Percentiles rank a stretch among this genome's conserved stretches.
Evolutionary conservation across 2,329 filamentous ascomycete species (phyloP).

Genomic region (Fusarium secorum): DNA sequence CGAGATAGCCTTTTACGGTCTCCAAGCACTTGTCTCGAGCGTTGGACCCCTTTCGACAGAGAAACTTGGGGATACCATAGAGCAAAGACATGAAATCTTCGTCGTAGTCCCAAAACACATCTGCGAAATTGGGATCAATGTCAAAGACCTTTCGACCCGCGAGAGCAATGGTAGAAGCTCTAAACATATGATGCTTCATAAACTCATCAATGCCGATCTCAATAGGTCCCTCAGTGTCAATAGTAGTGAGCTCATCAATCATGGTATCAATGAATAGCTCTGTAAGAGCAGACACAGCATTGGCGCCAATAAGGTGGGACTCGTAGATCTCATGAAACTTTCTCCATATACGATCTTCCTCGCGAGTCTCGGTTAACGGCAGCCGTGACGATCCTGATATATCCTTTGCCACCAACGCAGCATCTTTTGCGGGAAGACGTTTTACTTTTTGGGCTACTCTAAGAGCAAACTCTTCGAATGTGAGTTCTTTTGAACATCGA

Average conservation of each 20-base stretch:
- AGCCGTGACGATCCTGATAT: conserved; percentile 30
- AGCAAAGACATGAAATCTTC: conserved; percentile 37
- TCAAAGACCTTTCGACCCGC: conserved; percentile 25
- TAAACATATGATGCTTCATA: conserved; percentile 37
- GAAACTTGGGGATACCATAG: conserved; percentile 32
- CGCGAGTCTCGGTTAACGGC: conserved; percentile 18
- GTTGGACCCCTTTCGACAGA: conserved; percentile 33
- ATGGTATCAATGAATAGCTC: conserved; percentile 27
- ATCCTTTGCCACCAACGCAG: conserved; percentile 27
- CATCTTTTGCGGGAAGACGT: conserved; percentile 25
- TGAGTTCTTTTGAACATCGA: conserved; percentile 34
- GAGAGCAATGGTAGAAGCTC: conserved; percentile 35
- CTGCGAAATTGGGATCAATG: conserved; percentile 24
- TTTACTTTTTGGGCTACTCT: conserved; percentile 37
- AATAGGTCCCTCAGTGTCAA: not conserved
- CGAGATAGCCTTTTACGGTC: conserved; percentile 23
- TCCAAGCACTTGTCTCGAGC: conserved; percentile 33
- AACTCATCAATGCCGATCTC: conserved; percentile 32
- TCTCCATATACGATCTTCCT: conserved; percentile 37
- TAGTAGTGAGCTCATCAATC: conserved; percentile 14
- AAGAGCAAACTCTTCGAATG: conserved; percentile 36
- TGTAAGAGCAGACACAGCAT: conserved; percentile 24
- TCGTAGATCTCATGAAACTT: conserved; percentile 37
- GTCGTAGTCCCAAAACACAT: conserved; percentile 36
- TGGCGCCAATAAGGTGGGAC: conserved; percentile 25